Conservation (phyloP, 2,329 filamentous ascomycete species). For the Graphilbum fragrans region DNA sequence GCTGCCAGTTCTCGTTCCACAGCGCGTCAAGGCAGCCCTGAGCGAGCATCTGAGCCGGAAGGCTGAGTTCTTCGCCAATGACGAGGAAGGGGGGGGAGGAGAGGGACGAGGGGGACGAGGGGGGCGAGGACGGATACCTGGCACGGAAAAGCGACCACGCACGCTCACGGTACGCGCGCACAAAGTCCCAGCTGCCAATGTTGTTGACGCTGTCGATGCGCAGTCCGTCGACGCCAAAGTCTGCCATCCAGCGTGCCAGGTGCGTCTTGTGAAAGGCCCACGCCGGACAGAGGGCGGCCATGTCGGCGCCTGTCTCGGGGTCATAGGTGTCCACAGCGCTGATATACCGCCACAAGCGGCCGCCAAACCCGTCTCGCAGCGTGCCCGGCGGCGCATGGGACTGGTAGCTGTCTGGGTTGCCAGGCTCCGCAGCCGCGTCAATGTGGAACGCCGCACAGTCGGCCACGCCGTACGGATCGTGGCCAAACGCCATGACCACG, state of each 20-base stretch:
- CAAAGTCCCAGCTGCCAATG: conserved; percentile 14
- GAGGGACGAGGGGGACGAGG: conserved; percentile 5
- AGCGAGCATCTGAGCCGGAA: conserved; percentile 11
- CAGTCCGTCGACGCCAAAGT: conserved; percentile 12
- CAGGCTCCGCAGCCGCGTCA: conserved; percentile 7
- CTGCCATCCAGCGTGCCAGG: conserved; percentile 13
- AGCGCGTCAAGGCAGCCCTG: conserved; percentile 11
- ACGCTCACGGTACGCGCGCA: conserved; percentile 11
- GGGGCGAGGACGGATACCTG: conserved; percentile 1
- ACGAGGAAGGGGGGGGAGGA: conserved; percentile 13
- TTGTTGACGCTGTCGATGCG: conserved; percentile 16
- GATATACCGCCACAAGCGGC: conserved; percentile 11
- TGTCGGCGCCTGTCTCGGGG: conserved; percentile 8
- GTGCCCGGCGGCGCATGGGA: conserved; percentile 7
- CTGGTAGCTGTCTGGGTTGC: conserved; percentile 15
- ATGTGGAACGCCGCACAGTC: conserved; percentile 12
- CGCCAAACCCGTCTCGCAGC: conserved; percentile 11
- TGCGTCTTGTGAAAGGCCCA: conserved; percentile 13
- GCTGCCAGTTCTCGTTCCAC: conserved; percentile 15
- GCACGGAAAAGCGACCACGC: conserved; percentile 12
- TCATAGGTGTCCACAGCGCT: conserved; percentile 8
- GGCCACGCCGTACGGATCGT: conserved; percentile 12
- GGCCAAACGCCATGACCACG: conserved; percentile 14
- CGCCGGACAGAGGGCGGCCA: conserved; percentile 5
- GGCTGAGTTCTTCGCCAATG: conserved; percentile 15